Conservation (phyloP, 345 rosid species). For the Eucalyptus dawsonii region DNA sequence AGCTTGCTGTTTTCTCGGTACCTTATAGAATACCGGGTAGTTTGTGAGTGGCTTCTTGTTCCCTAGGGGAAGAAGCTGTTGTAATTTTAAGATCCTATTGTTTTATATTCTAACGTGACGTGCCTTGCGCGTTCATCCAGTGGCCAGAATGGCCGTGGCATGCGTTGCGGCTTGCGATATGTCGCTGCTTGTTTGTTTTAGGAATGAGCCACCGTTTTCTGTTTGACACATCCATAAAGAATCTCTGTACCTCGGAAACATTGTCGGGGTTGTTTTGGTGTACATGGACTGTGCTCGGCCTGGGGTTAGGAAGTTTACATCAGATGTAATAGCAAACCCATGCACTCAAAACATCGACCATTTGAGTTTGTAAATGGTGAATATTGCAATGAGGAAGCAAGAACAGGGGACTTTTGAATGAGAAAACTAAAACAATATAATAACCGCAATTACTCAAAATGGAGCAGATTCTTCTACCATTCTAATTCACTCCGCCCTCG, state of each 20-base stretch:
- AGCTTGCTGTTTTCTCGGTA: conserved; percentile 7
- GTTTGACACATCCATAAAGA: background rate
- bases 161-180: background rate
- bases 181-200: background rate
- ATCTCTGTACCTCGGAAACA: background rate
- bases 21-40: background rate
- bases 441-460: background rate
- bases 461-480: background rate
- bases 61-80: background rate
- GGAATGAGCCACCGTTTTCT: background rate
- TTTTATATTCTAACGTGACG: background rate
- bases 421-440: background rate
- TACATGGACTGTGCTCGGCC: background rate
- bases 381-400: background rate
- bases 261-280: background rate
- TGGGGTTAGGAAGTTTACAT: background rate
- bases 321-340: background rate
- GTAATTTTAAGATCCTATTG: background rate
- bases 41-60: background rate
- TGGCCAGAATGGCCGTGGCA: background rate
- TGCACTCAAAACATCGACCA: background rate
- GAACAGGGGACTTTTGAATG: background rate
- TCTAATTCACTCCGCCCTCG: background rate
- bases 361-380: background rate
- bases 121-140: background rate